Evolutionary conservation across 257 asterid genomes (phyloP).

Genomic region (Handroanthus guayacan): DNA sequence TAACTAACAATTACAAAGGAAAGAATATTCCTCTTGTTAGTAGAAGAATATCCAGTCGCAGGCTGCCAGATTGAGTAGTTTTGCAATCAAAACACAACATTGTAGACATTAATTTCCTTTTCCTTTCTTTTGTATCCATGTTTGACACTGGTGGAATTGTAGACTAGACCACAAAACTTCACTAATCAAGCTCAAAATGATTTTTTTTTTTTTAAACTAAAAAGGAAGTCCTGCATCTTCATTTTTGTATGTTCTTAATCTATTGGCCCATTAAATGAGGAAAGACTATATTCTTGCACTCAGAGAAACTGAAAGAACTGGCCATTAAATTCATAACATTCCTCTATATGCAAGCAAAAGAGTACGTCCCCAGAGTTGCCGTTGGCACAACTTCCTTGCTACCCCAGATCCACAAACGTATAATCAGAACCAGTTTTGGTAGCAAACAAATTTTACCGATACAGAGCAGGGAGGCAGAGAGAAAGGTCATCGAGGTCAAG

Average conservation of each 20-base stretch:
- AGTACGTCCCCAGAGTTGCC: constrained; percentile 1
- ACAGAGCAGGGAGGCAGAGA: background rate
- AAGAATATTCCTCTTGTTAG: constrained; percentile 19
- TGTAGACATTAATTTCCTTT: constrained; percentile 4
- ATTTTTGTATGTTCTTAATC: background rate
- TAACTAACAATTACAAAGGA: constrained; percentile 14
- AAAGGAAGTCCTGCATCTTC: constrained; percentile 12
- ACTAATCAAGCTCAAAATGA: background rate
- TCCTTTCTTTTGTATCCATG: background rate
- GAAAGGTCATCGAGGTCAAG: background rate
- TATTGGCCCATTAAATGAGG: background rate
- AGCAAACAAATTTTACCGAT: background rate
- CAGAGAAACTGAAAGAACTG: background rate
- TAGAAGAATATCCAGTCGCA: background rate
- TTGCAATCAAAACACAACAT: background rate
- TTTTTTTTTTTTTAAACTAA: background rate
- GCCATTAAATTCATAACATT: background rate
- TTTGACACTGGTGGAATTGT: background rate
- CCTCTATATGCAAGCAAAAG: background rate
- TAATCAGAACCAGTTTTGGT: background rate
- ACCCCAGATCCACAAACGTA: background rate
- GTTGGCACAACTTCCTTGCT: background rate
- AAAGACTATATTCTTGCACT: background rate
- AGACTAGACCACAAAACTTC: background rate
- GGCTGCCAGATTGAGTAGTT: constrained; percentile 14